These are phyloP conservation scores for Fusarium lyarnte DNA, from an alignment of 2,329 filamentous ascomycete genomes.

Conservation along the genomic window DNA sequence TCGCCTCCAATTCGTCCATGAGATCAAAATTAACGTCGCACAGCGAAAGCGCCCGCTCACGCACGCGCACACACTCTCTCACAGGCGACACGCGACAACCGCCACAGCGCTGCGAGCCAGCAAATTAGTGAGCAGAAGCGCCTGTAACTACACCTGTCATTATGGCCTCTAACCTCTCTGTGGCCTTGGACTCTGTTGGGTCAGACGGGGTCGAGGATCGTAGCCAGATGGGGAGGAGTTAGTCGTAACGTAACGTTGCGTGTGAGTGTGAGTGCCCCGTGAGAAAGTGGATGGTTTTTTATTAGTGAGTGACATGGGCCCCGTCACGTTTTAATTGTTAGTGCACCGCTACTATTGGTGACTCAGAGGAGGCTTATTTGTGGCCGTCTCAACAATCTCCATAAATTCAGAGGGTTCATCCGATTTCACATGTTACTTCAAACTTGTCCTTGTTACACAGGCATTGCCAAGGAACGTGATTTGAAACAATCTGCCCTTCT, in stretches of 20 bases:
- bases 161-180: conserved; percentile 6
- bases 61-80: not conserved
- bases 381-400: conserved; percentile 15
- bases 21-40: conserved; percentile 39
- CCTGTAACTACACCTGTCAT: not conserved
- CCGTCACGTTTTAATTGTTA: conserved; percentile 19
- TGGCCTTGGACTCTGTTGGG: conserved; percentile 15
- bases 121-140: conserved; percentile 10
- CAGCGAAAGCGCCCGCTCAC: conserved; percentile 20
- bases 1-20: conserved; percentile 12
- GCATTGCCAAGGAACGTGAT: conserved; percentile 2
- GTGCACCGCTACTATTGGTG: conserved; percentile 11
- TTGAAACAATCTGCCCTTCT: conserved; percentile 29
- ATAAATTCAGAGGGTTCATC: conserved; percentile 24
- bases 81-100: conserved; percentile 32
- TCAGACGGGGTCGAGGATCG: conserved; percentile 12
- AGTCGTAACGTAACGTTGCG: conserved; percentile 36
- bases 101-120: conserved; percentile 29
- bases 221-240: conserved; percentile 6
- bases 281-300: conserved; percentile 28
- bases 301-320: not conserved
- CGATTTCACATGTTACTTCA: conserved; percentile 28
- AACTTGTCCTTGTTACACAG: conserved; percentile 15
- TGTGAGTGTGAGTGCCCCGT: conserved; percentile 33
- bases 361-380: not conserved